Evolutionary conservation across 73 alveolate species (phyloP).

Genomic region (Blepharisma stoltei): DNA sequence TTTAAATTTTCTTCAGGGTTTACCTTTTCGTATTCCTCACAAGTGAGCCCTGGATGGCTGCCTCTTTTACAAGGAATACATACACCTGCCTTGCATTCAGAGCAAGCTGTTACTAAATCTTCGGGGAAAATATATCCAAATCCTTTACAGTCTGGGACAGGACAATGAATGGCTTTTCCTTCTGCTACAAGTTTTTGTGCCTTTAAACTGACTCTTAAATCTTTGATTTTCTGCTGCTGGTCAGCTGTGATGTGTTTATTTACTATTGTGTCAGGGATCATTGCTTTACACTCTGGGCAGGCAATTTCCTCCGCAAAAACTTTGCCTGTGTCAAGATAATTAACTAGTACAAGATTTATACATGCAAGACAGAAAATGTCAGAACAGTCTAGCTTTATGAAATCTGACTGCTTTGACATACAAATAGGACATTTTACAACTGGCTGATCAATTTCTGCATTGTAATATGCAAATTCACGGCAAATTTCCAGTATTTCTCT

Average conservation of each 20-base stretch:
- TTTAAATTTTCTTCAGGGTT: neutral
- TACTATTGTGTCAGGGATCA: neutral
- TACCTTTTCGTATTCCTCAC: slow-evolving; percentile 15
- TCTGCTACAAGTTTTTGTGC: slow-evolving; percentile 10
- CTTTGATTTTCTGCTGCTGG: neutral
- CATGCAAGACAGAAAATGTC: neutral
- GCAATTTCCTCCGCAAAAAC: neutral
- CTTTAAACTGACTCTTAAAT: neutral
- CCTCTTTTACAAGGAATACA: neutral
- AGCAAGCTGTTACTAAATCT: slow-evolving; percentile 14
- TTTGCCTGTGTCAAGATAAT: slow-evolving; percentile 5
- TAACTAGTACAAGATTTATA: neutral
- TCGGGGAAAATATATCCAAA: neutral
- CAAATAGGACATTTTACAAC: slow-evolving; percentile 1
- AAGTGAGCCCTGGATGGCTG: slow-evolving; percentile 27
- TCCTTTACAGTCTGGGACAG: slow-evolving; percentile 19
- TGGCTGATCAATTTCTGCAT: no score
- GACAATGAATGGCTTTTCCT: slow-evolving; percentile 15
- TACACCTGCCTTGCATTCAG: neutral
- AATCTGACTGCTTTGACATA: neutral
- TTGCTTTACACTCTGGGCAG: slow-evolving; percentile 7
- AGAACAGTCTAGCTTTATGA: neutral
- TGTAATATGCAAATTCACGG: no score
- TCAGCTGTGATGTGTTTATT: neutral
- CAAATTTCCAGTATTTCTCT: no score